These are phyloP conservation scores for Tillandsia leiboldiana DNA, from an alignment of 176 grass and related monocot species.

Conservation along the genomic window DNA sequence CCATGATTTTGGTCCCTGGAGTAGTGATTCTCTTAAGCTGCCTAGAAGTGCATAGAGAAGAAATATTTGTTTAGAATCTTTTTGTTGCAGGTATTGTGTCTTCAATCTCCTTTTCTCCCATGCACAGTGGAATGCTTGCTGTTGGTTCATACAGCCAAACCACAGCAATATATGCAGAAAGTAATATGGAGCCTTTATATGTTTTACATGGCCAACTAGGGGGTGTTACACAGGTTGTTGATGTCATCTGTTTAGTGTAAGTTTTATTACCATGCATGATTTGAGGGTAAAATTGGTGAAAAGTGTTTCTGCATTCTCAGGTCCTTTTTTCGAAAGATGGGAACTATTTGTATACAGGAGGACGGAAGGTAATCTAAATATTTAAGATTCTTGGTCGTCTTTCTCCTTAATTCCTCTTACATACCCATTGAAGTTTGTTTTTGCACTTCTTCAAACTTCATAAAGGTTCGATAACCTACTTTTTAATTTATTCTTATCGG, in stretches of 20 bases:
- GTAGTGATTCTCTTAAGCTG: neutral
- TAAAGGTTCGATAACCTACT: too few relatives aligned
- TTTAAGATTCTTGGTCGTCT: neutral
- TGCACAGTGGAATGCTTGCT: conserved; percentile 77
- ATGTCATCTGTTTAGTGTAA: conserved; percentile 1
- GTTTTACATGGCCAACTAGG: conserved; percentile 79
- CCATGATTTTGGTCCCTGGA: neutral
- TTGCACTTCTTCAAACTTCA: too few relatives aligned
- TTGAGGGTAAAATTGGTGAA: conserved; percentile 12
- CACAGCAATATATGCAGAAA: conserved; percentile 72
- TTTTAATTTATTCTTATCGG: too few relatives aligned
- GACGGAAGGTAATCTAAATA: conserved; percentile 55
- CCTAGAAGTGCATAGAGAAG: neutral
- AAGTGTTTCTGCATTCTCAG: conserved; percentile 31
- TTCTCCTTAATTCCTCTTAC: neutral
- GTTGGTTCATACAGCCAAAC: conserved; percentile 88
- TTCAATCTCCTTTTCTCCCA: conserved; percentile 72
- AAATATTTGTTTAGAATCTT: conserved; percentile 3
- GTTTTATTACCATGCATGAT: neutral
- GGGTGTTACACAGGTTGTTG: conserved; percentile 81
- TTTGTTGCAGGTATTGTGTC: conserved; percentile 60
- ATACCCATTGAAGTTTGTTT: neutral
- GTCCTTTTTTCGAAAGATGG: conserved; percentile 95
- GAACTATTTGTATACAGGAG: conserved; percentile 87
- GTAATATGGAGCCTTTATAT: conserved; percentile 84